Evolutionary conservation across 108 stramenopile genomes (phyloP).

Genomic region (Cyclotella cryptica): DNA sequence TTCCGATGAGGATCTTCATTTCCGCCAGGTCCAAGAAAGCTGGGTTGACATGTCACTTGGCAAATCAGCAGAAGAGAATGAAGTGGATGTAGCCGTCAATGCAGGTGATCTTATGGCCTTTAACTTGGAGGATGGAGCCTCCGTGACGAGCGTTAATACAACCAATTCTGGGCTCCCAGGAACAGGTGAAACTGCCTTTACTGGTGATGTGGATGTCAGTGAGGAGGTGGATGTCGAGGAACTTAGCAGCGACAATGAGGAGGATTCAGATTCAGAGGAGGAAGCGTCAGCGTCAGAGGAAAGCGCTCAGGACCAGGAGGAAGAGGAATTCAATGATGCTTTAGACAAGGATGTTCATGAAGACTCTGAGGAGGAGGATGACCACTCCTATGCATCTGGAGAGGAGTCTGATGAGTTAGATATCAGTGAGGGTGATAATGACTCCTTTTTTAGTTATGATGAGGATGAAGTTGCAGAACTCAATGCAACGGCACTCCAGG

Average conservation of each 20-base stretch:
- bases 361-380: neutral
- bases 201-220: no score
- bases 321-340: neutral
- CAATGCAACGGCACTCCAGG: no score
- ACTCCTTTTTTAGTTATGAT: no score
- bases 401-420: neutral
- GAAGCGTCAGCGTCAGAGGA: neutral
- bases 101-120: neutral
- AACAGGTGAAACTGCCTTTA: no score
- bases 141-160: neutral
- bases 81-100: neutral
- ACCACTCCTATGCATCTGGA: neutral
- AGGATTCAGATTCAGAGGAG: neutral
- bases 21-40: neutral
- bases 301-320: neutral
- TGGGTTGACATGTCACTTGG: constrained; percentile 2
- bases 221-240: neutral
- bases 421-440: no score
- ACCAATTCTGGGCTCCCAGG: no score
- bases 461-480: no score
- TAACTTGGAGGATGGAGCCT: neutral
- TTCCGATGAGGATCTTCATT: neutral
- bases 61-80: neutral
- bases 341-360: neutral
- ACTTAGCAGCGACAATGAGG: neutral